Percentiles rank a stretch among this genome's conserved stretches.
These are phyloP conservation scores for Aspergillus hiratsukae DNA, from an alignment of 2,329 filamentous ascomycete genomes.

Conservation along the genomic window DNA sequence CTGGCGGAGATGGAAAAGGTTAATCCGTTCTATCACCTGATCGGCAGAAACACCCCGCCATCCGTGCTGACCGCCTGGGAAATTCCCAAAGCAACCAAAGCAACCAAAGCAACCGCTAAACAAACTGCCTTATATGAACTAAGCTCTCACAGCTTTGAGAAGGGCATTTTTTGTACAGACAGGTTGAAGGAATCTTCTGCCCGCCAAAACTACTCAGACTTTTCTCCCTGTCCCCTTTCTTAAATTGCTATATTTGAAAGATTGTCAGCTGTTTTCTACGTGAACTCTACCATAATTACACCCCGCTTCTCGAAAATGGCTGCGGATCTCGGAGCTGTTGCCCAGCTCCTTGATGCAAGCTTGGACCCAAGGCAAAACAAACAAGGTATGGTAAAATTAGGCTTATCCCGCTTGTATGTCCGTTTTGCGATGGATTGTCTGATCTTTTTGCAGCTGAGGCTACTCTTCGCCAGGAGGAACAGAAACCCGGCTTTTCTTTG, in stretches of 20 bases:
- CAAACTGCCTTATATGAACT: constrained; percentile 31
- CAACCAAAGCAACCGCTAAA: constrained; percentile 27
- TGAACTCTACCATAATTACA: constrained; percentile 2
- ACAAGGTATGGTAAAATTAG: constrained; percentile 62
- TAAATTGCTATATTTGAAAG: not conserved
- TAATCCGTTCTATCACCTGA: constrained; percentile 23
- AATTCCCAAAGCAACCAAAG: constrained; percentile 11
- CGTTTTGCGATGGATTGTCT: constrained; percentile 2
- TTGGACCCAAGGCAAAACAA: constrained; percentile 83
- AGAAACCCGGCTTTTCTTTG: constrained; percentile 82
- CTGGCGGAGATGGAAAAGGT: constrained; percentile 17
- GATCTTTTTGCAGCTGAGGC: constrained; percentile 62
- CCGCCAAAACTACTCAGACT: not conserved
- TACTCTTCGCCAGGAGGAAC: constrained; percentile 72
- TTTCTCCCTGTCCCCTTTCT: not conserved
- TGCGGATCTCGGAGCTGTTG: constrained; percentile 59
- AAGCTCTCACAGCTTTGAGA: constrained; percentile 16
- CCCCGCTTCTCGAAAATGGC: constrained; percentile 47
- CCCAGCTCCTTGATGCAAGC: constrained; percentile 83
- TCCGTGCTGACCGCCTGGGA: constrained; percentile 23
- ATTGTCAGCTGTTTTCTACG: not conserved
- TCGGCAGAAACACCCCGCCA: constrained; percentile 22
- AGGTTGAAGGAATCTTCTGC: not conserved
- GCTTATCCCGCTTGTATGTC: not conserved
- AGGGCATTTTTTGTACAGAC: constrained; percentile 3